Evolutionary conservation across 805 yeast species (phyloP), one percentile per base, ranked within the genome.

Genomic region (Yarrowia osloensis): DNA sequence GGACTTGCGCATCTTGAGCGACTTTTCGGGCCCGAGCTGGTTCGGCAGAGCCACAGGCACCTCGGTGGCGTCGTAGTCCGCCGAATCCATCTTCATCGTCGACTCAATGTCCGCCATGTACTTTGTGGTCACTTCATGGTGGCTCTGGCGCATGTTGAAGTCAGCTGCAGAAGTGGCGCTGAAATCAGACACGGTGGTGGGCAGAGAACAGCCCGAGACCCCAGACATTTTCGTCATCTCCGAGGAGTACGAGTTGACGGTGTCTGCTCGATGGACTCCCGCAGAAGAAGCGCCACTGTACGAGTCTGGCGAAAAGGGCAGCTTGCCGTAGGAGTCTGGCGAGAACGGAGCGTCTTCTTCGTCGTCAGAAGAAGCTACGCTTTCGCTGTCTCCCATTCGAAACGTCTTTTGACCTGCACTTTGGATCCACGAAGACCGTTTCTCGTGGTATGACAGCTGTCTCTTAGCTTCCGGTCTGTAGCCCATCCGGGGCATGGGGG

Each of bases 1-100:
- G 3, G 78, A 75, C 47, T 70, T 73, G 44, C 71, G 74, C 42
- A 75, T 67, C 52, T 72, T 75, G 62, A 73, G 69, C 12, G 73
- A 68, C 37, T 65, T 67, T 7, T 44, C 42, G 3, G 69, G 35
- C 11, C 49, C 44, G 21, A 59, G 9, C 69, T 67, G 62, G 67
- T 68, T 50, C 11, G 74, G 74, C 4, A 72, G 69, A 4, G 66
- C 65, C 15, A 69, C 72, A 6, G 73, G 73, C 11, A 66, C 70
- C 37, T 57, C 63, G 4, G 63, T 57, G 19, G 63, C 63, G 9
- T 57, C 63, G 19, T 40, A 57, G 19, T 57, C 63, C 1, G 50
- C 50, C 6, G 11, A 3, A 21, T 15, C 21, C 4, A 26, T 26
- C n/a, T 40, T 37, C 63, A 57, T 57, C 1, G 63, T 57, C 4